Evolutionary conservation across 2,329 filamentous ascomycete species (phyloP), one percentile per base, ranked within the genome.

Genomic region (Penicillium janthinellum): DNA sequence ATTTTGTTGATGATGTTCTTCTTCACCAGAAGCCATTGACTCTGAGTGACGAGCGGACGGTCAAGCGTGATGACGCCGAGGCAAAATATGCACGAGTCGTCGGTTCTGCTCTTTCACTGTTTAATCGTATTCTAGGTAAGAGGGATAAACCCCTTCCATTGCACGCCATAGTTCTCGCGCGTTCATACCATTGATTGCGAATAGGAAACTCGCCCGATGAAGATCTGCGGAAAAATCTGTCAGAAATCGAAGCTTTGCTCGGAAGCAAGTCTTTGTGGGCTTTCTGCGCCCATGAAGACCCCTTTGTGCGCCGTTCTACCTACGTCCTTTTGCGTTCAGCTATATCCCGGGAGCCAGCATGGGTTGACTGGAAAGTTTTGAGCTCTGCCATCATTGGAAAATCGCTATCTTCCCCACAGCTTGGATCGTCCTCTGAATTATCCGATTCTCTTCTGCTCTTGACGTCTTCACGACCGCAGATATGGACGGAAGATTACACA

Each of bases 21-120:
- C 78, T 86, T 49, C 86, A 88, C 56, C 95, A 99, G 75, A 94
- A 90, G 0, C 77, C 88, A 2, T 84, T 89, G 38, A 96, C 91
- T 0, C 80, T 99, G 38, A 98, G 93, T 72, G 95, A 99, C 72
- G 91, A 96, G 76, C 85, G 94, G 25, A 91, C 88, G 0, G 91
- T 92, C 3, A 95, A 87, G 60, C 79, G 85, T 8, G 94, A 98
- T 66, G 95, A 99, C 73, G 88, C 92, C 4, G 86, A 92, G 65
- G 86, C 90, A 17, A 97, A 96, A 69, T 95, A 96, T 77, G 86
- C 88, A 61, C 85, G 95, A 49, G 92, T 97, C 4, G 82, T 86
- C n/a, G 83, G 84, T 1, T 85, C 85, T 7, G 85, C 82, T 55
- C 75, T 87, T 28, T 73, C 83, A 28, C 75, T 87, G 15, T 77